Evolutionary conservation across 1,139 yeast species (phyloP), one percentile per base, ranked within the genome.

Genomic region (Yamadazyma taylorii): DNA sequence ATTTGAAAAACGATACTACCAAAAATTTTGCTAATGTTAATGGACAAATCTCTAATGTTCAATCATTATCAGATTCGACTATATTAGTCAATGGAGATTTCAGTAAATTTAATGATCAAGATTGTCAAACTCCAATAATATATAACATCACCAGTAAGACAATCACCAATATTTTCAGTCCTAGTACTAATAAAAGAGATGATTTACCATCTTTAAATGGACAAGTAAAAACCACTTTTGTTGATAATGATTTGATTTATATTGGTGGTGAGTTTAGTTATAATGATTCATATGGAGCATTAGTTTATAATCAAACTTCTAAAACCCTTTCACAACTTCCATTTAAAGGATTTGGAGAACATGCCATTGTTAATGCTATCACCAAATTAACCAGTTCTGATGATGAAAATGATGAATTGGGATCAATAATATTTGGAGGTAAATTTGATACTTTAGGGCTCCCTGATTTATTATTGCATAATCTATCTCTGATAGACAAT

Each of bases 371-470:
- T 15, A 79, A 81, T 45, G 69, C 94, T n/a, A 89, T 92, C 26
- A 48, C 78, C 1, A 71, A 73, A 39, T 56, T 78, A 21, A 63
- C 69, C 19, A 64, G 69, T 29, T 45, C 49, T 15, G 44, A 39
- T 26, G 64, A 69, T 27, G 48, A 53, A 14, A 45, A 45, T 24
- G 33, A 42, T 19, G 43, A 47, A 17, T 33, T 45, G 13, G 74
- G 72, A 5, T 72, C 78, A 38, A 69, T 92, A 11, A 56, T 92
- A 13, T 92, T 89, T 62, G 95, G 95, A 3, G 98, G 98, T 14
- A 47, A 63, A 4, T 89, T 92, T 54, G 52, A 69, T 41, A 74
- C 81, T 5, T 66, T 89, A 36, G 94, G 86, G 12, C 62, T 79
- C 41, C 59, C 66, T 4, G 66, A 74, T 33, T 60, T 77, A 25